A percentile compares a stretch with the other conserved stretches of the same genome.
These are phyloP conservation scores for Raffaelea deltoideospora DNA, from an alignment of 2,329 filamentous ascomycete genomes.

Conservation along the genomic window DNA sequence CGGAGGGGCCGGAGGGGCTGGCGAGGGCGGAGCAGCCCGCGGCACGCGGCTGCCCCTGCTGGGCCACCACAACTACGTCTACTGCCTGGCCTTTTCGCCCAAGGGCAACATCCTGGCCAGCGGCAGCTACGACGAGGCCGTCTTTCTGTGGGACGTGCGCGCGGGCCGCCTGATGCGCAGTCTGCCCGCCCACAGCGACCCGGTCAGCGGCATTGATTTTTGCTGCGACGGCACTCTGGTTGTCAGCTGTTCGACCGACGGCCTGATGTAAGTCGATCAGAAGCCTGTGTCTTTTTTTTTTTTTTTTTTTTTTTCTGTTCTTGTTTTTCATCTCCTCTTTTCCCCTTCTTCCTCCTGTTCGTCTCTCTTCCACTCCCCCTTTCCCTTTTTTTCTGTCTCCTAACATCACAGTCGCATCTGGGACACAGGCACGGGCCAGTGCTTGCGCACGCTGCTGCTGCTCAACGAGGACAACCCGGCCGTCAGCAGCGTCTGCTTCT, in stretches of 20 bases:
- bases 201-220: constrained; percentile 86
- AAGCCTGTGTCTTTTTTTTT: not conserved
- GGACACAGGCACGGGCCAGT: constrained; percentile 92
- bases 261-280: constrained; percentile 50
- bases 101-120: constrained; percentile 95
- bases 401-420: constrained; percentile 54
- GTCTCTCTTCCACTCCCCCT: not conserved
- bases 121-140: constrained; percentile 91
- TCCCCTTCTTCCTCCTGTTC: constrained; percentile 1
- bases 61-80: constrained; percentile 93
- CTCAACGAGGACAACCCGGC: constrained; percentile 93
- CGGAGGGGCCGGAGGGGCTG: constrained; percentile 4
- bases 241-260: constrained; percentile 81
- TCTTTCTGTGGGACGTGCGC: constrained; percentile 92
- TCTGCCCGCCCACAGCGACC: constrained; percentile 86
- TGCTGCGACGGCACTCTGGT: constrained; percentile 84
- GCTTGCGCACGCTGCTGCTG: constrained; percentile 83
- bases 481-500: constrained; percentile 80
- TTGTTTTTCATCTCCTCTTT: not conserved
- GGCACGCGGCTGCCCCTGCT: constrained; percentile 43
- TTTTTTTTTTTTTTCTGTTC: not conserved
- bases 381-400: constrained; percentile 3
- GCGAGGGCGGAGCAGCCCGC: constrained; percentile 9
- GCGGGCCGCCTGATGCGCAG: constrained; percentile 78
- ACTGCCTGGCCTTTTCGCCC: constrained; percentile 86